Evolutionary conservation across 495 filamentous ascomycete species (phyloP), one percentile per base, ranked within the genome.

Genomic region (Immersiella caudata): DNA sequence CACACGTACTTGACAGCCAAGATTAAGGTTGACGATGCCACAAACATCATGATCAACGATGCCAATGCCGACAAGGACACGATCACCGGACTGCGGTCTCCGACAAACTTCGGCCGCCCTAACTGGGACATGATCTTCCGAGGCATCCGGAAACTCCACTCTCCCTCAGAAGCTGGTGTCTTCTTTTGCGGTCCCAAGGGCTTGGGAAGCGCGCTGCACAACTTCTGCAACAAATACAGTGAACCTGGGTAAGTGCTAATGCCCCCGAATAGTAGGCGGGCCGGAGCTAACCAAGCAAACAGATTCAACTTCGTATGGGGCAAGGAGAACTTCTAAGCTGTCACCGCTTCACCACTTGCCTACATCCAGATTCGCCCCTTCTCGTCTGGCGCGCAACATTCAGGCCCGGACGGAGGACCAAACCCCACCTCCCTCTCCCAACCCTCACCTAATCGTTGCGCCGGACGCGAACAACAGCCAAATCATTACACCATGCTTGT

Each of bases 41-140:
- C 88, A 11, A 91, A 93, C 72, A 92, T 92, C 81, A 91, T 91
- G 89, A 92, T 92, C 80, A 91, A 93, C 78, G 90, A 92, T 68
- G 90, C 88, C 62, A 89, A 92, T 70, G 89, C 90, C 68, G 89
- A 92, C 73, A 88, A 88, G 75, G 89, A 92, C 75, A 85, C 89
- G 66, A 91, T 92, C 69, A 93, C 90, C 6, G 90, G 90, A 62
- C 81, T 93, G 16, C 82, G 90, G 33, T 87, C 89, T 51, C 90
- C 90, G 52, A 92, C 90, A 51, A 92, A 91, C 76, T 91, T 93
- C 73, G 90, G 90, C 64, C 82, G 90, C 46, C 90, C 90, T 7
- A 91, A 92, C 71, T 93, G 90, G 90, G 90, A 92, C 68, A 91
- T 88, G 82, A 87, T 93, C 62, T 92, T 93, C 76, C 82, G 89